Evolutionary conservation across 345 rosid species (phyloP), one percentile per base, ranked within the genome.

Genomic region (Salix purpurea): DNA sequence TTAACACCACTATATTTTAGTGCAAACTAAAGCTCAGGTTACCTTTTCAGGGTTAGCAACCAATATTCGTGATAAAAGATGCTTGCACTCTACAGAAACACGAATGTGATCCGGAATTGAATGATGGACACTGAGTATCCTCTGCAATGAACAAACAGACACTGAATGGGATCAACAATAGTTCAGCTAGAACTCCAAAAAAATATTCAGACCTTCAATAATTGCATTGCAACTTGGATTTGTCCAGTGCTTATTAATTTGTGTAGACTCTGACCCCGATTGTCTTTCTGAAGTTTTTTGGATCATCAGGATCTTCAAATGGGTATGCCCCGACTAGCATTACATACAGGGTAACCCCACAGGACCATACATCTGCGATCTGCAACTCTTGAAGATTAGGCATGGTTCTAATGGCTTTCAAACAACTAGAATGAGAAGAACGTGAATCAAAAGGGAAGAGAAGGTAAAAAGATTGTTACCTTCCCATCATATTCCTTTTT

Each of bases 401-500:
- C 13, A 3, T 13, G 42, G 64, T 46, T 19, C 21, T 56, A 6
- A 24, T 40, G 34, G 72, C 14, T 80, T 66, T 21, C 40, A 24
- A 26, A 50, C 11, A 74, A 16, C 48, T 23, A 48, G 60, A 26
- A 72, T 15, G 64, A 37, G 18, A 39, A 64, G 67, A 62, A 12
- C 3, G 19, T 26, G 13, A 21, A 46, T 8, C 26, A 7, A 50
- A 36, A 26, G 5, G 28, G 44, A 70, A 69, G 71, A 12, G 52
- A 52, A 58, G 56, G 65, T 5, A 19, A 1, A 36, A 24, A 28
- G 69, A 54, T 64, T 69, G 65, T 72, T 81, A 92, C 98, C 91
- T 92, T 91, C 52, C 97, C 97, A 60, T 94, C 91, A 72, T 94
- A 94, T 79, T 91, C 97, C 82, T 87, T 92, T 6, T 84, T 88